Base-by-base conservation (phyloP, 1,284 basidiomycete genomes). In the Heliocybe sulcata region DNA sequence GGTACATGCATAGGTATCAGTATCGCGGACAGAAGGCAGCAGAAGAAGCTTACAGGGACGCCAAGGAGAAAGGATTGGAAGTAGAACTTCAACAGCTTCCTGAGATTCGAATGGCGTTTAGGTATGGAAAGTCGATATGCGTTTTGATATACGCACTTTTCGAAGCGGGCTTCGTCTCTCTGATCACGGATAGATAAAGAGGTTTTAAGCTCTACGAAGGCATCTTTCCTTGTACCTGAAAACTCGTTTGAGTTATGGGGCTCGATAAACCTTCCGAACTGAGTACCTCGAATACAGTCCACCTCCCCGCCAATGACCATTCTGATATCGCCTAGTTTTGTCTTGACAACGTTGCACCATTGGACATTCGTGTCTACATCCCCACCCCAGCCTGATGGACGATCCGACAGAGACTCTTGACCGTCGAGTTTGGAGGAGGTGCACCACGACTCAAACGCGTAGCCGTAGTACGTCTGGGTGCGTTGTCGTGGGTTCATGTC, bases 21-120 rank as follows among this genome's bases (percentile, higher is more conserved):
- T 50, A 10, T 50, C 54, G 19, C 12, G 56, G 6, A 11, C 4
- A 22, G 25, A 16, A 3, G 23, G 47, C 9, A 16, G 6, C 45
- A 49, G 2, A 11, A 55, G n/a, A 45, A 16, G 72, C 87, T 61
- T 63, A 94, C 91, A 12, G 90, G 90, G 20, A 97, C 87, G 45
- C 94, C 94, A 42, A 98, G 79, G 19, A 98, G 77, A 69, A 93
- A 98, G 1, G 92, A 95, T 65, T 99, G 96, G 57, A 96, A 87
- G 79, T 96, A 98, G 72, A 96, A 94, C 65, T 95, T 96, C 55
- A 98, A 81, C 48, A 98, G 72, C 67, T 98, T 98, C 67, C 87
- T 71, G 55, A 14, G 35, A 23, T 4, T 23, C 33, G 11, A 6
- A n/a, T 11, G 22, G 50, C 23, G 33, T 35, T 3, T 27, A 8